phyloP scores from a whole-genome alignment of 805 yeast species.

The Metschnikowia colocasiae region DNA sequence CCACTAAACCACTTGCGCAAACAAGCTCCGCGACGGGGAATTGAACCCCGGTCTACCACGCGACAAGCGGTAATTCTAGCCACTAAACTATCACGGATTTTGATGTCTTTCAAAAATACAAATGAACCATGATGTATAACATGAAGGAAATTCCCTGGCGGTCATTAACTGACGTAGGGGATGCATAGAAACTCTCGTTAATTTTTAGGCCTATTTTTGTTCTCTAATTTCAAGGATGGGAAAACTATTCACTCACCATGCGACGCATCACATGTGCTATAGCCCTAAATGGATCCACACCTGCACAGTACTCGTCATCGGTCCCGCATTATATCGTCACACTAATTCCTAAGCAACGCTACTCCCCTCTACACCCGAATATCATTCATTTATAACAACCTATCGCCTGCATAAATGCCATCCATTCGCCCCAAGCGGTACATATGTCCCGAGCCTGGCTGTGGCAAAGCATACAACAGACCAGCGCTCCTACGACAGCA shows the following conservation, averaged over 20 bases:
- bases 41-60: slow-evolving; percentile 24
- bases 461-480: slow-evolving; percentile 72
- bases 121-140: too few relatives aligned
- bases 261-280: too few relatives aligned
- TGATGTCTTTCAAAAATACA: background rate
- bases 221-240: too few relatives aligned
- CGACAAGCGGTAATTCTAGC: slow-evolving; percentile 23
- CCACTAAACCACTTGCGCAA: slow-evolving; percentile 22
- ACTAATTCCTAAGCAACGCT: background rate
- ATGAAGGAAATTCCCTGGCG: too few relatives aligned
- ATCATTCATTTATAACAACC: background rate
- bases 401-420: slow-evolving; percentile 4
- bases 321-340: background rate
- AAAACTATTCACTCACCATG: too few relatives aligned
- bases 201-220: too few relatives aligned
- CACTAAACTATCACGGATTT: slow-evolving; percentile 22
- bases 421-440: slow-evolving; percentile 53
- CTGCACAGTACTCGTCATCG: slow-evolving; percentile 2
- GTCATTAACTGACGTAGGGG: too few relatives aligned
- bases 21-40: slow-evolving; percentile 21
- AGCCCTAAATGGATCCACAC: background rate
- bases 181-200: too few relatives aligned
- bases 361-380: background rate
- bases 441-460: slow-evolving; percentile 59
- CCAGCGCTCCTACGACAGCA: slow-evolving; percentile 86